Evolutionary conservation across 192 early-diverging fungal species (phyloP).

Genomic region (Backusella westeae): DNA sequence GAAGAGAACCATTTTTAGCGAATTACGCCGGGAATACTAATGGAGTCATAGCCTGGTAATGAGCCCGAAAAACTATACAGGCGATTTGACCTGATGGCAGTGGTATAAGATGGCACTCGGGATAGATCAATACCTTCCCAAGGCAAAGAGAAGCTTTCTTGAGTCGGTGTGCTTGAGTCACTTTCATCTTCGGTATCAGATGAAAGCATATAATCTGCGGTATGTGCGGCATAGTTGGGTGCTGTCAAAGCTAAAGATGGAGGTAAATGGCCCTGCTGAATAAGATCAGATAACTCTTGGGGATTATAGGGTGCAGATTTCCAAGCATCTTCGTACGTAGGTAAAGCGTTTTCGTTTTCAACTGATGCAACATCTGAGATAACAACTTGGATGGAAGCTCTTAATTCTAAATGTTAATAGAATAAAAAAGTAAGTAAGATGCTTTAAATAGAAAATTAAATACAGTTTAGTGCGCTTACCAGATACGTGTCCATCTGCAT

Average conservation of each 20-base stretch:
- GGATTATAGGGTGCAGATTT: constrained; percentile 33
- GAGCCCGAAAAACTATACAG: constrained; percentile 21
- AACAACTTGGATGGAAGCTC: constrained; percentile 32
- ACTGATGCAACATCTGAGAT: constrained; percentile 20
- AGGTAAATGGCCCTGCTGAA: constrained; percentile 22
- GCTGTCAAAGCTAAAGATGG: constrained; percentile 20
- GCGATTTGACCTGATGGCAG: constrained; percentile 25
- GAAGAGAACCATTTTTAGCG: neutral
- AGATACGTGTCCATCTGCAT: constrained; percentile 39
- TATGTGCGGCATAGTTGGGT: constrained; percentile 29
- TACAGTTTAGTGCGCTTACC: constrained; percentile 2
- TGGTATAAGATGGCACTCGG: constrained; percentile 35
- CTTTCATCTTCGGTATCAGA: neutral
- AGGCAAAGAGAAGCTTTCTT: constrained; percentile 7
- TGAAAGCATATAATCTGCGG: neutral
- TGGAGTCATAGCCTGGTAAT: constrained; percentile 32
- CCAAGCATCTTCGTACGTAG: constrained; percentile 35
- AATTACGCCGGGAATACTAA: constrained; percentile 21
- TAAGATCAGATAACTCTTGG: constrained; percentile 8
- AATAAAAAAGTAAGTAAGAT: neutral
- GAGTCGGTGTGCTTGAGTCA: neutral
- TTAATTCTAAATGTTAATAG: constrained; percentile 24
- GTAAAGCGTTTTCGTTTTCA: constrained; percentile 21
- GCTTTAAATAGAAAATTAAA: neutral
- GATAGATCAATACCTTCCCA: constrained; percentile 30